Evolutionary conservation across 1,284 basidiomycete species (phyloP), one percentile per base, ranked within the genome.

Genomic region (Mycosarcoma mackinlayi): DNA sequence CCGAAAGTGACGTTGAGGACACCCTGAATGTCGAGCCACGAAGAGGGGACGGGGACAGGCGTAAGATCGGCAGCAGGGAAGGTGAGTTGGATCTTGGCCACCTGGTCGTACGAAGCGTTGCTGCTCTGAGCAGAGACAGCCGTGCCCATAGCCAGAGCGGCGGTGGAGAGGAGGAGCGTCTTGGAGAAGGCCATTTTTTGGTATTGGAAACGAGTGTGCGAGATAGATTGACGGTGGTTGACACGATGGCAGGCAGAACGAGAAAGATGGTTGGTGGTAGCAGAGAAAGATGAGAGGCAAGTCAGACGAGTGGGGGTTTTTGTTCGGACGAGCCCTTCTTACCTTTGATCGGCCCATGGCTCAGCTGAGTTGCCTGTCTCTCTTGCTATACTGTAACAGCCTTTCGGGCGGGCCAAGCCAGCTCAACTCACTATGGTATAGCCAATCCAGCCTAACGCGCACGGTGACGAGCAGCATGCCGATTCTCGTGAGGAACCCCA

Each of bases 1-100:
- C 68, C 68, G 14, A 71, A 71, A 10, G 68, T 66, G 48, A 71
- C 59, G 68, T 71, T 71, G 63, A 71, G 68, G 25, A 71, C 63
- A 37, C 68, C 68, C 52, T 66, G 63, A 27, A 71, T 71, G 68
- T 71, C 63, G 61, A 71, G 57, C 68, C 68, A 71, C 45, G 39
- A 39, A 16, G 50, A 27, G 28, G 63, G 68, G 34, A 71, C 48
- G 38, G 63, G 63, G n/a, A 40, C 35, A 16, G 68, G 68, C 45
- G 52, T 55, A 23, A 71, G 44, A 31, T 50, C 63, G 37, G 68
- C 68, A 28, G 68, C 54, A 14, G 68, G 63, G 68, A 71, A 71
- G 52, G 52, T 71, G 54, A 65, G 61, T 56, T 71, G 63, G 34
- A 71, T 71, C n/a, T 48, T 35, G 21, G 68, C 54, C 18, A 71